These are phyloP conservation scores for Chlorencoelia australis DNA, from an alignment of 2,329 filamentous ascomycete genomes.

Conservation along the genomic window DNA sequence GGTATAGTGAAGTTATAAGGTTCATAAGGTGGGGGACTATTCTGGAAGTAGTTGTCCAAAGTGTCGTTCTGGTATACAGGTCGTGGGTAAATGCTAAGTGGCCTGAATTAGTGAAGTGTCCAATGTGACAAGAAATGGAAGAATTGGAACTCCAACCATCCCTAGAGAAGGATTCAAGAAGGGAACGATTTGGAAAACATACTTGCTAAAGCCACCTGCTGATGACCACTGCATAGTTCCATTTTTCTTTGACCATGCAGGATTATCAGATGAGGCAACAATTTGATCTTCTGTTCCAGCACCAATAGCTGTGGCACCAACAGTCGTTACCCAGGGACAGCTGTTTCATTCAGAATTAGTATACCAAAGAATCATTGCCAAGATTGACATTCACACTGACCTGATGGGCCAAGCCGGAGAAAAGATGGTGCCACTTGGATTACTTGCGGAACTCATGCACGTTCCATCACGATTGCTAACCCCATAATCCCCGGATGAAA, in stretches of 20 bases:
- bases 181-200: too few species aligned
- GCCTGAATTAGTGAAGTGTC: too few species aligned
- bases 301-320: constrained; percentile 48
- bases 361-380: too few species aligned
- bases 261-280: too few species aligned
- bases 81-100: constrained; percentile 20
- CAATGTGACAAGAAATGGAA: too few species aligned
- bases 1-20: neutral
- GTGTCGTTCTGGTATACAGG: constrained; percentile 15
- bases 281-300: constrained; percentile 29
- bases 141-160: too few species aligned
- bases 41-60: constrained; percentile 17
- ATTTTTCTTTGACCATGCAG: too few species aligned
- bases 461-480: constrained; percentile 12
- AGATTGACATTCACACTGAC: constrained; percentile 54
- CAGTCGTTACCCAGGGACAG: constrained; percentile 59
- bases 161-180: too few species aligned
- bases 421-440: constrained; percentile 2
- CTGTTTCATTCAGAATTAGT: too few species aligned
- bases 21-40: constrained; percentile 16
- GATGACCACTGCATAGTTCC: too few species aligned
- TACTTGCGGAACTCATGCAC: constrained; percentile 13
- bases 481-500: too few species aligned
- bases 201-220: constrained; percentile 40
- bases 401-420: neutral